Evolutionary conservation across 768 basidiomycete genomes (phyloP), one percentile per base, ranked within the genome.

Genomic region (Obba rivulosa): DNA sequence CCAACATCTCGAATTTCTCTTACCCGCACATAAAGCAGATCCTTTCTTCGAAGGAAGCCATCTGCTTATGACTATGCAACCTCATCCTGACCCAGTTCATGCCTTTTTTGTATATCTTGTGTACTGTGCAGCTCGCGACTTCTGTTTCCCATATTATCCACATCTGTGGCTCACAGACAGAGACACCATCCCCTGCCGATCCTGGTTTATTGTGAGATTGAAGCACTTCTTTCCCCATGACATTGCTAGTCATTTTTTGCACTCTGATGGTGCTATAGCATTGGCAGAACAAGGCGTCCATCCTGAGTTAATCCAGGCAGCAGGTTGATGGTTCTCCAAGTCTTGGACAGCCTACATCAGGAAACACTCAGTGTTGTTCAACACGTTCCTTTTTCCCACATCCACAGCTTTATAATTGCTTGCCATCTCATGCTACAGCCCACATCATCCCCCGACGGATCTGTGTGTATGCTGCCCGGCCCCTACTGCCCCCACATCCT

Each of bases 11-110:
- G 9, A 10, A 0, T 71, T 66, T 41, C 25, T 58, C 14, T 55
- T 75, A 0, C 72, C 71, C 0, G 20, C 39, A 0, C 72, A 74
- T 50, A 76, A 76, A 43, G 66, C 65, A 4, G 68, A 74, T 50
- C 45, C n/a, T 7, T 41, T 57, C 11, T 63, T 54, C 37, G 46
- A 57, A 3, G 59, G 65, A 31, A 31, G 13, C 13, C 13, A 13
- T n/a, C n/a, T n/a, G n/a, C n/a, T n/a, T 13, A 31, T 31, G 5
- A 31, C 13, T 31, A 13, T 31, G 5, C 28, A 13, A 7, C 28
- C 28, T 5, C 13, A 7, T 13, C 28, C 28, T 13, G 13, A 52
- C 23, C 41, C 56, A 0, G 13, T 42, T 11, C 0, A 7, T 3
- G 5, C 17, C 2, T 47, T 54, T 28, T 14, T 37, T 17, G 0